phyloP scores from a whole-genome alignment of 1,284 basidiomycete species.

The Stereum hirsutum region DNA sequence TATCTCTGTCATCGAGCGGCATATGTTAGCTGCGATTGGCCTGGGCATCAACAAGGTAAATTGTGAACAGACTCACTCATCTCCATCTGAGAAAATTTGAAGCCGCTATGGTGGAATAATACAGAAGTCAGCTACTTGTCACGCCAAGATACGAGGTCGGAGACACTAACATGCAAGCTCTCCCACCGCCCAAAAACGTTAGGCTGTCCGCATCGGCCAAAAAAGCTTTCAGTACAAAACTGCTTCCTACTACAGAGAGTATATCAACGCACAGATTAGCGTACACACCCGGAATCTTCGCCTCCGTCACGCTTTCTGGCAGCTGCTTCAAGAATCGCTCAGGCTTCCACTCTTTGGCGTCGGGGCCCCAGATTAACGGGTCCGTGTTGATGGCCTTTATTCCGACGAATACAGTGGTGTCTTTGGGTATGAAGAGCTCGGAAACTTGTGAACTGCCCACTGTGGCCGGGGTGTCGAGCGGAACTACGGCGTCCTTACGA shows the following conservation, averaged over 20 bases:
- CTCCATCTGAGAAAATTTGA: constrained; percentile 4
- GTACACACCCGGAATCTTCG: constrained; percentile 2
- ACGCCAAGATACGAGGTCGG: too few relatives aligned
- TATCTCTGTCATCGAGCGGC: background rate
- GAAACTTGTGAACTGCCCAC: background rate
- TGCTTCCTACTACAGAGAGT: background rate
- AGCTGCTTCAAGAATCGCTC: constrained; percentile 1
- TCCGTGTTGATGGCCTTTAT: background rate
- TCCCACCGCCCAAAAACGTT: constrained; percentile 3
- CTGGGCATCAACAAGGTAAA: background rate
- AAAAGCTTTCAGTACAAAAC: too few relatives aligned
- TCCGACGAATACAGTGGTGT: background rate
- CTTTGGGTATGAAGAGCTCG: background rate
- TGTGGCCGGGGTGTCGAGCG: constrained; percentile 1
- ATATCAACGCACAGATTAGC: background rate
- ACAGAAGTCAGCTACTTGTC: too few relatives aligned
- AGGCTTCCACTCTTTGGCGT: constrained; percentile 2
- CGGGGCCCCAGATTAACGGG: constrained; percentile 2
- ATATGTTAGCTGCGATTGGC: too few relatives aligned
- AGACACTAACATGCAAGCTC: constrained; percentile 1
- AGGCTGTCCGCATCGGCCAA: background rate
- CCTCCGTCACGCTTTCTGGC: constrained; percentile 1
- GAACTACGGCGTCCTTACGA: constrained; percentile 1
- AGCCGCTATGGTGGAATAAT: background rate
- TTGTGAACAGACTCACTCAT: constrained; percentile 1